These are phyloP conservation scores for Mallotus nudiflorus DNA, from an alignment of 345 rosid genomes.

Conservation along the genomic window DNA sequence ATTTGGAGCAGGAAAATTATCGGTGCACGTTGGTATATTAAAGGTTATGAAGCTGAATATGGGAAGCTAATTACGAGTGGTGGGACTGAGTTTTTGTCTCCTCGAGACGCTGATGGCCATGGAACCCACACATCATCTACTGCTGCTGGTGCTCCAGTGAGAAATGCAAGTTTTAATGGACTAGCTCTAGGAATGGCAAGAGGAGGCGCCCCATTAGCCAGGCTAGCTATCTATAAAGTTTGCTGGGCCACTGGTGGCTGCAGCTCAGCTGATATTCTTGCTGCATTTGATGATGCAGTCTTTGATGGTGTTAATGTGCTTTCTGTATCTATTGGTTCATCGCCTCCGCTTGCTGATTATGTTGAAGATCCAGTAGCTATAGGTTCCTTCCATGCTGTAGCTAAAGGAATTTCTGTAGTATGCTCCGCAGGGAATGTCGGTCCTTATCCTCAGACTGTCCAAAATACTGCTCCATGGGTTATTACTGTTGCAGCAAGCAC, in stretches of 20 bases:
- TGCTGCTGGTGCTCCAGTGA: constrained; percentile 10
- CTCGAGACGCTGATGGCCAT: constrained; percentile 23
- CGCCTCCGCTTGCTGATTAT: constrained; percentile 17
- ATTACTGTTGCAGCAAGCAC: constrained; percentile 18
- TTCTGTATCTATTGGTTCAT: constrained; percentile 21
- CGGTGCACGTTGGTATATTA: constrained; percentile 27
- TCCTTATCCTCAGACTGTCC: constrained; percentile 23
- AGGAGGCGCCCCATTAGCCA: constrained; percentile 24
- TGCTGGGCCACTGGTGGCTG: constrained; percentile 26
- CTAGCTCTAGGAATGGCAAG: constrained; percentile 21
- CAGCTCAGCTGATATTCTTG: constrained; percentile 26
- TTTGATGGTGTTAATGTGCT: constrained; percentile 19
- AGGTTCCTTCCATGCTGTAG: constrained; percentile 23
- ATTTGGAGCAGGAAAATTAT: constrained; percentile 18
- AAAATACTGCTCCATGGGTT: constrained; percentile 26
- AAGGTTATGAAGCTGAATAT: constrained; percentile 22
- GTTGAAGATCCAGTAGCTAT: constrained; percentile 18
- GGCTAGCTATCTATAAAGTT: constrained; percentile 26
- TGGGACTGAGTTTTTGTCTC: constrained; percentile 34
- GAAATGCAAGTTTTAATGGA: constrained; percentile 18
- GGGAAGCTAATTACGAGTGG: constrained; percentile 14
- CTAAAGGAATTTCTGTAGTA: constrained; percentile 16
- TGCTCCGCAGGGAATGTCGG: constrained; percentile 22
- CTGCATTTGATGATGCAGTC: constrained; percentile 24
- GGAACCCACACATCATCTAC: constrained; percentile 27